Conservation (phyloP, 345 rosid genomes). For the Arabis hirsuta region DNA sequence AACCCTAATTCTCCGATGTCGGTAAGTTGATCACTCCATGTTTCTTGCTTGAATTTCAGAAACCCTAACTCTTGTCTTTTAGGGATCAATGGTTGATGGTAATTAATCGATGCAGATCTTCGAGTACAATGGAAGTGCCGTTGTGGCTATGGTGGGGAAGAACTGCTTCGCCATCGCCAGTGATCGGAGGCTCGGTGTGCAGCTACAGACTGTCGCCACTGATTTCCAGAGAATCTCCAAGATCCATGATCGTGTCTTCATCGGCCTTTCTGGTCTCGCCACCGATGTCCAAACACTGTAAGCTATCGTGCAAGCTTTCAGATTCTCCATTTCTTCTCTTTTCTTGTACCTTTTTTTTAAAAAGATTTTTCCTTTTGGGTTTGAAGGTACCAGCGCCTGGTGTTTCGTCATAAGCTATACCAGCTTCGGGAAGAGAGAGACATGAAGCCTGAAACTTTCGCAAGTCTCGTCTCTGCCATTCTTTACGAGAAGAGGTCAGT, state of each 20-base stretch:
- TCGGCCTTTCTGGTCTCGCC: conserved; percentile 95
- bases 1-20: conserved; percentile 51
- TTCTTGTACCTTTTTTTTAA: background rate
- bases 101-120: conserved; percentile 61
- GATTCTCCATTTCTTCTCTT: background rate
- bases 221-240: conserved; percentile 86
- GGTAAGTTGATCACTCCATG: conserved; percentile 44
- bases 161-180: conserved; percentile 99
- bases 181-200: conserved; percentile 90
- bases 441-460: conserved; percentile 99
- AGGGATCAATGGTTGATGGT: conserved; percentile 1
- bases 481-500: conserved; percentile 93
- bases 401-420: conserved; percentile 86
- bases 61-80: conserved; percentile 10
- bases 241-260: conserved; percentile 81
- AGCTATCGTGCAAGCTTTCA: conserved; percentile 4
- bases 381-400: conserved; percentile 84
- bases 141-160: conserved; percentile 99
- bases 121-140: conserved; percentile 98
- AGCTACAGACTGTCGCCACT: conserved; percentile 94
- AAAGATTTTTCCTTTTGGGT: conserved; percentile 28
- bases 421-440: conserved; percentile 96
- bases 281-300: conserved; percentile 95
- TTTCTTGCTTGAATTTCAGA: background rate
- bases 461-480: conserved; percentile 89